Evolutionary conservation across 495 filamentous ascomycete species (phyloP), one percentile per base, ranked within the genome.

Genomic region (Neurospora pannonica): DNA sequence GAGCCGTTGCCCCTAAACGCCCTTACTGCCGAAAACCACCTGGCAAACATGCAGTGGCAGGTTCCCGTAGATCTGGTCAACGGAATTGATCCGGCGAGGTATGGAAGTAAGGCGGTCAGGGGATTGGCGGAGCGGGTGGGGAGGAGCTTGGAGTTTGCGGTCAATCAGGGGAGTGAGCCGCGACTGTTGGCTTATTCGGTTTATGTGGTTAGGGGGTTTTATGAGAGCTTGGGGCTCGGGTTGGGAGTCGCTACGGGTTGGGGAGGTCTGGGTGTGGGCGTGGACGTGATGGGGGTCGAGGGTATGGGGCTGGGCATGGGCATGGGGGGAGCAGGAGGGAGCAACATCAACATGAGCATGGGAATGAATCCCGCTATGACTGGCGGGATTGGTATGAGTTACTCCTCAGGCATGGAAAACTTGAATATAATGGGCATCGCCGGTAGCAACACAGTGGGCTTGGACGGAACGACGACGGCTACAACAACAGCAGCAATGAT

Each of bases 161-260:
- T 86, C 36, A 73, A 42, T 24, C n/a, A n/a, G n/a, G n/a, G n/a
- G n/a, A n/a, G n/a, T n/a, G n/a, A 85, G 77, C 85, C 83, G 10
- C 84, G 86, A 67, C 67, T 85, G 77, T 72, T 87, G 21, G 77
- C 77, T 7, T 79, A 78, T 11, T 79, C 82, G 2, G 70, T 85
- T 37, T 79, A 72, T 31, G 78, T 85, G 15, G 78, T 83, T 24
- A 70, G 72, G 71, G 69, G 76, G 9, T 84, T 84, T 54, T 86
- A 82, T 69, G 38, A 70, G n/a, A 77, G 74, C 5, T 31, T 13
- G 69, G 37, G 24, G 31, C 9, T 28, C 9, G 70, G 48, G 21
- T 19, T 37, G 19, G 42, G n/a, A 9, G 15, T 0, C 37, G 36
- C 28, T 62, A 24, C 9, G 2, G 31, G 11, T 15, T 21, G 60